Evolutionary conservation across 2,329 filamentous ascomycete species (phyloP), one percentile per base, ranked within the genome.

Genomic region (Colletotrichum falcatum): DNA sequence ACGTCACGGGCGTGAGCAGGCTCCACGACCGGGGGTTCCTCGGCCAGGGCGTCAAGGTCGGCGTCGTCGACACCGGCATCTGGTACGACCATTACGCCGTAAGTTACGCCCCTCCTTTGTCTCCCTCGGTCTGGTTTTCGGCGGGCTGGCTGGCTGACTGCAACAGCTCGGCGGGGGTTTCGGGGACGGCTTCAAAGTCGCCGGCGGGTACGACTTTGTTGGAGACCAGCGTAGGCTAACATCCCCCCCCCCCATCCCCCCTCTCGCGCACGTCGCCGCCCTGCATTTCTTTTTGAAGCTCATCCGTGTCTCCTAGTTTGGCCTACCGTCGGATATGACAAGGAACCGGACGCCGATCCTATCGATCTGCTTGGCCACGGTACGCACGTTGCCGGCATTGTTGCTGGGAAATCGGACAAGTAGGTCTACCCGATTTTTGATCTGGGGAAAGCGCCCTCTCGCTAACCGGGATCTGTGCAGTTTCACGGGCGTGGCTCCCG

Each of bases 21-120:
- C 75, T 83, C 4, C 82, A 83, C 42, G 75, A 76, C 11, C 71
- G 73, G n/a, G 81, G 81, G 1, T 77, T 82, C 35, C 75, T 77
- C 18, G 82, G 82, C 5, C 79, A 79, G 49, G 81, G 81, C 1
- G 79, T 77, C 8, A 83, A 77, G 39, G 72, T 83, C 39, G 81
- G 81, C 9, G 77, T 83, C 35, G 78, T 83, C 37, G 82, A 83
- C 60, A 82, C 80, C 0, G 82, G 82, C 0, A 75, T 83, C 20
- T 80, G 81, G 64, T 83, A 83, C 61, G 78, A 77, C 2, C 82
- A 83, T 60, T 73, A 76, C 63, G 79, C 81, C 33, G 80, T 82
- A 74, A 53, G 73, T 69, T 7, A 1, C 9, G 1, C 35, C 5
- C 35, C 3, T 16, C 16, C 49, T 1, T 18, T 33, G 8, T 20